phyloP scores from a whole-genome alignment of 2,329 filamentous ascomycete genomes.

The Rhynchosporium secalis region DNA sequence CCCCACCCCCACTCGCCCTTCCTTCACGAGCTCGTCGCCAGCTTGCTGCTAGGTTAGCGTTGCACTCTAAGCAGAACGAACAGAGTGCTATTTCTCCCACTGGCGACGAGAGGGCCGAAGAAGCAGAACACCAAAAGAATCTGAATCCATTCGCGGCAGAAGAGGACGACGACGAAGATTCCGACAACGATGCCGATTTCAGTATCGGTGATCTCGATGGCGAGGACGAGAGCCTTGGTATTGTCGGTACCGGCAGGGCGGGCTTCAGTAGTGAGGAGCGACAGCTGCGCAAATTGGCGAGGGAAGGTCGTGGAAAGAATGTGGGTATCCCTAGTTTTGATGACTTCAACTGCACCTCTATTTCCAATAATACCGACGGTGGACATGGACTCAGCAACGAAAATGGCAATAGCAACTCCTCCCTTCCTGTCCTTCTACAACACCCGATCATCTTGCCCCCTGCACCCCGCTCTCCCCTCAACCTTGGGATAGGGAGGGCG shows the following conservation, averaged over 20 bases:
- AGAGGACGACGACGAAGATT: constrained; percentile 39
- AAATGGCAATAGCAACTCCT: neutral
- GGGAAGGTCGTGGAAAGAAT: constrained; percentile 23
- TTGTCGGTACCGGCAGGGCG: constrained; percentile 20
- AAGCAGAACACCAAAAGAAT: constrained; percentile 29
- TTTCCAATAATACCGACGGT: constrained; percentile 8
- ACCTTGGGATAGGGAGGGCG: constrained; percentile 20
- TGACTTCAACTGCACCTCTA: neutral
- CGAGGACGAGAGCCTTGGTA: constrained; percentile 34
- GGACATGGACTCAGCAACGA: neutral
- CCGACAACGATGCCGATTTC: constrained; percentile 34
- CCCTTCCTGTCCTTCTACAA: constrained; percentile 11
- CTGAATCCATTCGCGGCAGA: constrained; percentile 39
- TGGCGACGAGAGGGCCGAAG: constrained; percentile 30
- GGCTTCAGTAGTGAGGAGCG: constrained; percentile 14
- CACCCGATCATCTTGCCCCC: constrained; percentile 23
- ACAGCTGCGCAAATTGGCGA: constrained; percentile 15
- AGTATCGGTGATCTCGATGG: constrained; percentile 36
- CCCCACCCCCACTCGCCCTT: constrained; percentile 77
- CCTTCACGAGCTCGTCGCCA: constrained; percentile 85
- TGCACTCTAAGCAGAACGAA: constrained; percentile 63
- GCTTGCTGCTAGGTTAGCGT: constrained; percentile 82
- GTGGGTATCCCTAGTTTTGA: constrained; percentile 32
- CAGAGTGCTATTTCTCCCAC: constrained; percentile 20
- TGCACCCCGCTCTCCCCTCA: constrained; percentile 10